Percentiles rank a stretch among this genome's conserved stretches.
phyloP scores from a whole-genome alignment of 2,329 filamentous ascomycete species.

The Alternaria dauci region DNA sequence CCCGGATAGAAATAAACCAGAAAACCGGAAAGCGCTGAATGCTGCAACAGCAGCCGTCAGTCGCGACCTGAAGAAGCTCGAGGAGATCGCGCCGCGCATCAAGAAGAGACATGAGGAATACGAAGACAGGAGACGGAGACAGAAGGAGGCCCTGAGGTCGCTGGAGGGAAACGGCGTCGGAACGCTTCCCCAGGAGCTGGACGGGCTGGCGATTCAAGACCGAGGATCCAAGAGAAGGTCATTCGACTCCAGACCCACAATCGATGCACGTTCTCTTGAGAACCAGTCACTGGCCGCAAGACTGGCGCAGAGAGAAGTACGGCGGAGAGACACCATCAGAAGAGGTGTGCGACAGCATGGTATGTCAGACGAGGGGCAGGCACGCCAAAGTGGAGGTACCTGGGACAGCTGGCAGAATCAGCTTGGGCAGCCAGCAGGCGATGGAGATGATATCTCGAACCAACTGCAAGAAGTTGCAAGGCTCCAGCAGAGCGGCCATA shows the following conservation, averaged over 20 bases:
- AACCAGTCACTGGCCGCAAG: slow-evolving; percentile 45
- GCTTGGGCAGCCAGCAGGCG: slow-evolving; percentile 29
- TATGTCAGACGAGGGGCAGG: slow-evolving; percentile 64
- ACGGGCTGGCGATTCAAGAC: slow-evolving; percentile 31
- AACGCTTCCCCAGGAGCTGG: slow-evolving; percentile 33
- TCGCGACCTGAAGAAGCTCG: slow-evolving; percentile 73
- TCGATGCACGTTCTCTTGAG: slow-evolving; percentile 41
- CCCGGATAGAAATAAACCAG: slow-evolving; percentile 74
- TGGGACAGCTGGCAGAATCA: slow-evolving; percentile 64
- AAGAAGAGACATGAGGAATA: slow-evolving; percentile 70
- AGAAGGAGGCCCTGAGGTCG: slow-evolving; percentile 35
- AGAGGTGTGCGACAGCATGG: slow-evolving; percentile 66
- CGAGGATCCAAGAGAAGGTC: slow-evolving; percentile 28
- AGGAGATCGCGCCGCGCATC: slow-evolving; percentile 81
- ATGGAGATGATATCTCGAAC: slow-evolving; percentile 60
- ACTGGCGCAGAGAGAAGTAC: slow-evolving; percentile 48
- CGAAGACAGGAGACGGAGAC: slow-evolving; percentile 35
- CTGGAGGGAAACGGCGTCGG: slow-evolving; percentile 32
- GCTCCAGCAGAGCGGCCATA: slow-evolving; percentile 39
- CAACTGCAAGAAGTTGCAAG: slow-evolving; percentile 62
- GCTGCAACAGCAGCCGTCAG: slow-evolving; percentile 69
- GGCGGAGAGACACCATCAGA: slow-evolving; percentile 43
- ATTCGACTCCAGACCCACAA: slow-evolving; percentile 37
- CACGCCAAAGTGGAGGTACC: slow-evolving; percentile 62
- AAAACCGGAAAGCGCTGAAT: slow-evolving; percentile 63